phyloP scores from a whole-genome alignment of 2,329 filamentous ascomycete species.

The Colletotrichum chrysophilum region DNA sequence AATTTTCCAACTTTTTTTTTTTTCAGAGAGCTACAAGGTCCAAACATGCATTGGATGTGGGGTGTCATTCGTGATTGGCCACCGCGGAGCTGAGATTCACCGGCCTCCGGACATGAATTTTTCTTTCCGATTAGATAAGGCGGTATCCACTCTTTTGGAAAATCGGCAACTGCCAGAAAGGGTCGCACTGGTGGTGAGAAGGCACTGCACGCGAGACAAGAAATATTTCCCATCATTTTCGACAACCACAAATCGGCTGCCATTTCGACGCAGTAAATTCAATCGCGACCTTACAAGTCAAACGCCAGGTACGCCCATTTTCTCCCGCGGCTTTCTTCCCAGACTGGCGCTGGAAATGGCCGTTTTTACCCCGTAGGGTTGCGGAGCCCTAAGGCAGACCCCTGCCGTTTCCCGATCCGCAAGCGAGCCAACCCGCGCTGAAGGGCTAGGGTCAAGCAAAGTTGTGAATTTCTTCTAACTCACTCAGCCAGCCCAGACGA shows the following conservation, averaged over 20 bases:
- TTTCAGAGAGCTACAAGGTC: slow-evolving; percentile 17
- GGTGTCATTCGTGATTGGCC: slow-evolving; percentile 14
- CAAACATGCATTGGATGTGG: slow-evolving; percentile 22
- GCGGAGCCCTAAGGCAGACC: slow-evolving; percentile 41
- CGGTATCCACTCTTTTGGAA: not conserved
- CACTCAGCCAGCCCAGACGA: slow-evolving; percentile 32
- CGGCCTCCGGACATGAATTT: slow-evolving; percentile 2
- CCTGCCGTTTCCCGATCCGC: slow-evolving; percentile 37
- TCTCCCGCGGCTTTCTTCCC: not conserved
- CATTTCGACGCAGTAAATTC: not conserved
- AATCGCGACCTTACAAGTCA: not conserved
- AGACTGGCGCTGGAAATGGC: not conserved
- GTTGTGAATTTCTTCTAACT: slow-evolving; percentile 50
- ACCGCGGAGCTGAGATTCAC: not conserved
- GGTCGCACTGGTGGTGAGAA: not conserved
- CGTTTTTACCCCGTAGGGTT: slow-evolving; percentile 36
- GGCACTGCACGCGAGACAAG: not conserved
- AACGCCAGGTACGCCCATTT: not conserved
- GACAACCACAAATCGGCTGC: not conserved
- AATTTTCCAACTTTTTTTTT: slow-evolving; percentile 20
- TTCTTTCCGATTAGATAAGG: slow-evolving; percentile 9
- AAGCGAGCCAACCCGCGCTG: slow-evolving; percentile 48
- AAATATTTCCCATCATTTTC: not conserved
- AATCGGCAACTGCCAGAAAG: not conserved
- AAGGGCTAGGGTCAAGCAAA: slow-evolving; percentile 42